phyloP scores from a whole-genome alignment of 306 rosid species.

The Prunus mongolica region DNA sequence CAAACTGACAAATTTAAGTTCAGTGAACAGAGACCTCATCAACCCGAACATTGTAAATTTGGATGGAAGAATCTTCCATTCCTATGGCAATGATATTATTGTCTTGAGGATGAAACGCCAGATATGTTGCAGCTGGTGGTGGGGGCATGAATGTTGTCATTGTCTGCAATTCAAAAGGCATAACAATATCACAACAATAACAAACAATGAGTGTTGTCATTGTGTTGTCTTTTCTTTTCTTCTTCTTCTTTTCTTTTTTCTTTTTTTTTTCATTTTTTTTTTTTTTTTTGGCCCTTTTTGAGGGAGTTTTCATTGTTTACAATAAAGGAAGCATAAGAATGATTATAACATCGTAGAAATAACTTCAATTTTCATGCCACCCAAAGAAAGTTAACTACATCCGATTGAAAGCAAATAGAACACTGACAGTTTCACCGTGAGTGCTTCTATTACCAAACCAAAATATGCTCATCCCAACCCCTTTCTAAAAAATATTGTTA shows the following conservation, averaged over 20 bases:
- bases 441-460: neutral
- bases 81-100: constrained; percentile 98
- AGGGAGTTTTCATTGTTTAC: too few relatives aligned
- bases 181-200: constrained; percentile 19
- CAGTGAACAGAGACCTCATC: constrained; percentile 65
- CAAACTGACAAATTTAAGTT: constrained; percentile 5
- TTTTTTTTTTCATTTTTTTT: too few relatives aligned
- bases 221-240: neutral
- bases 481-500: neutral
- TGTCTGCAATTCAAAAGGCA: constrained; percentile 55
- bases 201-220: neutral
- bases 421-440: neutral
- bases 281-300: too few relatives aligned
- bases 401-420: neutral
- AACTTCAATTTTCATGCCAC: neutral
- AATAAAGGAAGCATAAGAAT: neutral
- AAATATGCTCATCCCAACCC: neutral
- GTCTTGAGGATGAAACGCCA: constrained; percentile 99
- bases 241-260: too few relatives aligned
- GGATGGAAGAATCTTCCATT: constrained; percentile 97
- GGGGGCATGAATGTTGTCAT: constrained; percentile 99
- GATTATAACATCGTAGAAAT: neutral
- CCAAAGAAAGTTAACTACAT: neutral
- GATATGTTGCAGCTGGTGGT: constrained; percentile 98
- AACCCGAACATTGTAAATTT: constrained; percentile 92